These are phyloP conservation scores for Crithidia brevicula DNA, from an alignment of 208 protist species.

Conservation along the genomic window DNA sequence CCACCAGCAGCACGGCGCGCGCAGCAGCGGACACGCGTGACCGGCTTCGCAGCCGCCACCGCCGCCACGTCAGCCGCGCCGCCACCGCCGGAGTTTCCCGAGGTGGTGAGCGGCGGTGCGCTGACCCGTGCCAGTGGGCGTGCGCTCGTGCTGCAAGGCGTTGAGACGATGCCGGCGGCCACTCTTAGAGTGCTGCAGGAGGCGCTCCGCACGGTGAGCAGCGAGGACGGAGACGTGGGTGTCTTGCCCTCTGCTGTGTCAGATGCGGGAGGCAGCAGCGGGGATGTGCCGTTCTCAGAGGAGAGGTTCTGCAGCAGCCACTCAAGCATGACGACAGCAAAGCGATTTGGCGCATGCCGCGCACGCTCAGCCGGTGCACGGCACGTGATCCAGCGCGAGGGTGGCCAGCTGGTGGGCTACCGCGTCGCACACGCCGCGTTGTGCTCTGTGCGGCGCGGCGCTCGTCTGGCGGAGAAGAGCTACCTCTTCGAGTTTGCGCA, in stretches of 20 bases:
- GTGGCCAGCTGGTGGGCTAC: conserved; percentile 59
- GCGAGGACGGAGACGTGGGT: neutral
- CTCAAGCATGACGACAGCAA: too few species aligned
- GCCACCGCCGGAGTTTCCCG: conserved; percentile 22
- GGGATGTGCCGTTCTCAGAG: neutral
- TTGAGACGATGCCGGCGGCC: conserved; percentile 35
- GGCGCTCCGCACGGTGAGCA: conserved; percentile 16
- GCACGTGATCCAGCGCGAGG: conserved; percentile 63
- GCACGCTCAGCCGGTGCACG: too few species aligned
- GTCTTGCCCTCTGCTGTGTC: too few species aligned
- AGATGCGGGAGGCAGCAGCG: neutral
- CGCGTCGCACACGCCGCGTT: conserved; percentile 41
- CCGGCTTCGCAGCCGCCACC: neutral
- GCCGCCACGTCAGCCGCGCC: conserved; percentile 2
- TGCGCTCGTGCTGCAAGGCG: conserved; percentile 35
- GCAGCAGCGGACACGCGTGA: neutral
- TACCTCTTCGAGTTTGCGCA: conserved; percentile 69
- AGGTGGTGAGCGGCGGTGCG: conserved; percentile 39
- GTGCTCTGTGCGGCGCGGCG: conserved; percentile 41
- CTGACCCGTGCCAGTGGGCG: conserved; percentile 36
- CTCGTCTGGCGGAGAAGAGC: conserved; percentile 32
- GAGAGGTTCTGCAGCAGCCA: too few species aligned
- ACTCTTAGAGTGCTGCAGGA: conserved; percentile 53
- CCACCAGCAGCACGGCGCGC: neutral
- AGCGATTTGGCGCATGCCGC: too few species aligned